A percentile compares a stretch with the other conserved stretches of the same genome.
Evolutionary conservation across 768 basidiomycete species (phyloP).

Genomic region (Tricholoma saponaceum): DNA sequence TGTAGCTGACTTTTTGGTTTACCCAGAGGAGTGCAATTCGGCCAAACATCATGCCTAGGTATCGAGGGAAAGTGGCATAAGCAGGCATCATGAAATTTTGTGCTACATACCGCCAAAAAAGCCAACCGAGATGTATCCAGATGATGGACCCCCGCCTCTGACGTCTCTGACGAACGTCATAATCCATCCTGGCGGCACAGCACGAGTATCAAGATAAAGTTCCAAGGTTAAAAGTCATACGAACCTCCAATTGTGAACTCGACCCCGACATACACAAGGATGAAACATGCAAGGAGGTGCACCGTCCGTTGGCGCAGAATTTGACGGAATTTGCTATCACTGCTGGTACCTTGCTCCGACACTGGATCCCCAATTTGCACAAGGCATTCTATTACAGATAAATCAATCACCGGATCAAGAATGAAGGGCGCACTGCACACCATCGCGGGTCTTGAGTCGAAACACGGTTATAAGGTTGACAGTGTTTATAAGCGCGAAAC

Average conservation of each 20-base stretch:
- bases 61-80: neutral
- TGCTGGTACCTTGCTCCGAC: conserved; percentile 26
- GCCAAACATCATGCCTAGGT: conserved; percentile 50
- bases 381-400: conserved; percentile 39
- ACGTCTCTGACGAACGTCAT: conserved; percentile 49
- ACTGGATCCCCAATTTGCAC: conserved; percentile 40
- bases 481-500: conserved; percentile 55
- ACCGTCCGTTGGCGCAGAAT: conserved; percentile 50
- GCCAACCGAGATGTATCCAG: too few relatives aligned
- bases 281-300: conserved; percentile 57
- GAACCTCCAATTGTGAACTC: conserved; percentile 56
- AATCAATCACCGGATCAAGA: neutral
- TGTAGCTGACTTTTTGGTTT: conserved; percentile 39
- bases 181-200: conserved; percentile 65
- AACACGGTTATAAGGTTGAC: conserved; percentile 54
- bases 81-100: neutral
- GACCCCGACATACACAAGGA: conserved; percentile 63
- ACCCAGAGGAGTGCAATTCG: conserved; percentile 56
- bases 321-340: conserved; percentile 39
- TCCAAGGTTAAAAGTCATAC: neutral
- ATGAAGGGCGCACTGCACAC: conserved; percentile 26
- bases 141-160: conserved; percentile 32
- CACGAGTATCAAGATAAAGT: neutral
- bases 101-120: conserved; percentile 20
- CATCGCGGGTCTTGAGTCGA: conserved; percentile 65